phyloP scores from a whole-genome alignment of 2,329 filamentous ascomycete species.

The Talaromyces marneffei region DNA sequence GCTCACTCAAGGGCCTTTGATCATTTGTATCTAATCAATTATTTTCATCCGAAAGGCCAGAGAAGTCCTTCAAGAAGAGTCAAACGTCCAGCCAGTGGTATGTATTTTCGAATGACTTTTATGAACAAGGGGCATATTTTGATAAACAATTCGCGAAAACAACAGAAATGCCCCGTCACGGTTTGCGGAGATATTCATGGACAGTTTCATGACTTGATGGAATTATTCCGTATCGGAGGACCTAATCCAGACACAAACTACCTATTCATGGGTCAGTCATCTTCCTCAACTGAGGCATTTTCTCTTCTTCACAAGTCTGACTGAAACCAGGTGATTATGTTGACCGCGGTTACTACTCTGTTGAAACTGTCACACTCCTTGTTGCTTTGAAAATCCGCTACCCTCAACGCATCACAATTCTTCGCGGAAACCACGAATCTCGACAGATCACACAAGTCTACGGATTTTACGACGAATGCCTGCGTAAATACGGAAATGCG shows the following conservation, averaged over 20 bases:
- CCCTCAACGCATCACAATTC: conserved; percentile 94
- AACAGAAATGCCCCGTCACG: conserved; percentile 93
- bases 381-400: conserved; percentile 98
- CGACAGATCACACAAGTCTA: conserved; percentile 99
- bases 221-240: conserved; percentile 97
- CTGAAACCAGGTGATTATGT: conserved; percentile 77
- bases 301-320: conserved; percentile 16
- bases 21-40: conserved; percentile 1
- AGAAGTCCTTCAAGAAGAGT: conserved; percentile 95
- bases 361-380: conserved; percentile 94
- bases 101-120: conserved; percentile 27
- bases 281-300: neutral
- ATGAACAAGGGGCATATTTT: conserved; percentile 13
- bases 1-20: conserved; percentile 3
- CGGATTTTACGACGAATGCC: conserved; percentile 98
- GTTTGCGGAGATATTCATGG: conserved; percentile 99
- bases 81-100: conserved; percentile 98
- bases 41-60: conserved; percentile 59
- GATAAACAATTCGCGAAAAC: conserved; percentile 20
- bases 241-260: conserved; percentile 99
- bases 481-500: conserved; percentile 97
- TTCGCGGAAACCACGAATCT: conserved; percentile 98
- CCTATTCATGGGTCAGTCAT: conserved; percentile 84
- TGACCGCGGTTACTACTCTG: conserved; percentile 96
- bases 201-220: conserved; percentile 98